Conservation (phyloP, 2,329 filamentous ascomycete species). For the Epichloe festucae region DNA sequence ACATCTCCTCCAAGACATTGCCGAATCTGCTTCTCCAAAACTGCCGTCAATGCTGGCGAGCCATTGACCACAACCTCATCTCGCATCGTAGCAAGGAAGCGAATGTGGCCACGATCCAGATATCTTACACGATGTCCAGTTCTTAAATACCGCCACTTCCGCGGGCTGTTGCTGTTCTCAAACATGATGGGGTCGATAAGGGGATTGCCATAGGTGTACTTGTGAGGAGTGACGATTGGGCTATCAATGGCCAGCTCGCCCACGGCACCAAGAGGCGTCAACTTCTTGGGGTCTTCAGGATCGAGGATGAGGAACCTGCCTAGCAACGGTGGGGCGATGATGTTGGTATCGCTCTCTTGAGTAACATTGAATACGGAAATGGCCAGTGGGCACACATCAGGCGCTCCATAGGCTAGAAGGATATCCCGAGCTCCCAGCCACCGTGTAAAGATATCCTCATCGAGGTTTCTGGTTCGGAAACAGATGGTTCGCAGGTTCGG, state of each 20-base stretch:
- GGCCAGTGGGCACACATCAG: slow-evolving; percentile 37
- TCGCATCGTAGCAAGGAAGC: slow-evolving; percentile 31
- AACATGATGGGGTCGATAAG: slow-evolving; percentile 13
- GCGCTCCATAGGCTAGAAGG: slow-evolving; percentile 37
- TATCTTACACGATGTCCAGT: slow-evolving; percentile 39
- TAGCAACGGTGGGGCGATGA: slow-evolving; percentile 34
- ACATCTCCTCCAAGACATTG: slow-evolving; percentile 31
- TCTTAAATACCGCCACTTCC: slow-evolving; percentile 29
- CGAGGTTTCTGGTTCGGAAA: slow-evolving; percentile 36
- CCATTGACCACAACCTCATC: slow-evolving; percentile 29
- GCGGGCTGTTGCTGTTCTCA: slow-evolving; percentile 12
- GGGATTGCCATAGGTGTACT: slow-evolving; percentile 20
- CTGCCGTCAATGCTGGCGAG: slow-evolving; percentile 26
- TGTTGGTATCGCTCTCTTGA: slow-evolving; percentile 22
- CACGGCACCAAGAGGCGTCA: slow-evolving; percentile 40
- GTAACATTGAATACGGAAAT: slow-evolving; percentile 34
- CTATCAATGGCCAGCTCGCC: slow-evolving; percentile 50
- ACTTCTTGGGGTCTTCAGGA: slow-evolving; percentile 33
- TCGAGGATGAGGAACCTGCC: slow-evolving; percentile 42
- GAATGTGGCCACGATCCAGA: slow-evolving; percentile 33
- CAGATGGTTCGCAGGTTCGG: slow-evolving; percentile 28
- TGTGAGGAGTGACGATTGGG: slow-evolving; percentile 21
- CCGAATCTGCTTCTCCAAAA: slow-evolving; percentile 34
- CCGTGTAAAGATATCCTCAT: slow-evolving; percentile 32
- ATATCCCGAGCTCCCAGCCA: slow-evolving; percentile 34